Base-by-base conservation (phyloP, 2,329 filamentous ascomycete genomes). In the Neofusicoccum sp. region DNA sequence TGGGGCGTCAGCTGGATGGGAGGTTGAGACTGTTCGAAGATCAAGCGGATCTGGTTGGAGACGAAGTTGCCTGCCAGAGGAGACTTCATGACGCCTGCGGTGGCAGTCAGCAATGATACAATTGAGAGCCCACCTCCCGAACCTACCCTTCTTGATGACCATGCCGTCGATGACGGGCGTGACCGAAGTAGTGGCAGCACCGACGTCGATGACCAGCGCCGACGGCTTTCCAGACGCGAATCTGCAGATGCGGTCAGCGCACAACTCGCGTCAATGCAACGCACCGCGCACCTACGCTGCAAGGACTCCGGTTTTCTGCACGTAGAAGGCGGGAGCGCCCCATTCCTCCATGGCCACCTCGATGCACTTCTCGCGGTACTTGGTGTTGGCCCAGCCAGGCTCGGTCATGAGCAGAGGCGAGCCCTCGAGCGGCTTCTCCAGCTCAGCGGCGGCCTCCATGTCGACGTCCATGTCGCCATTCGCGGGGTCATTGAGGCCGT, bases 261-360 rank as follows among this genome's bases (percentile, higher is more conserved):
- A 33, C 24, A 24, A 11, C 20, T 47, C 30, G 11, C 36, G 6
- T 8, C 5, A 6, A 43, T 30, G 30, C 34, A 30, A 14, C 38
- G 20, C 20, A 34, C 12, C 7, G 41, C 60, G 60, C 51, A 79
- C 80, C 62, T 78, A 84, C 77, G 93, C 90, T 59, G 93, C 88
- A 72, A 97, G 84, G 44, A 97, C 93, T 28, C 93, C 92, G 58
- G 88, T 96, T 70, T 91, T 87, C 64, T 91, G 91, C 63, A 98
- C 81, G 84, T 93, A 99, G 76, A 97, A 98, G 4, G 95, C 95
- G 16, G 95, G 95, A 60, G 89, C 89, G 30, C 91, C 93, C 92
- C 95, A 99, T 71, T 87, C 90, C 81, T 99, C 95, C 88, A 99
- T 97, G 62, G 91, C 92, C 64, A 98, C 87, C 79, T 99, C 95